Evolutionary conservation across 768 basidiomycete genomes (phyloP).

Genomic region (Hypholoma sublateritium): DNA sequence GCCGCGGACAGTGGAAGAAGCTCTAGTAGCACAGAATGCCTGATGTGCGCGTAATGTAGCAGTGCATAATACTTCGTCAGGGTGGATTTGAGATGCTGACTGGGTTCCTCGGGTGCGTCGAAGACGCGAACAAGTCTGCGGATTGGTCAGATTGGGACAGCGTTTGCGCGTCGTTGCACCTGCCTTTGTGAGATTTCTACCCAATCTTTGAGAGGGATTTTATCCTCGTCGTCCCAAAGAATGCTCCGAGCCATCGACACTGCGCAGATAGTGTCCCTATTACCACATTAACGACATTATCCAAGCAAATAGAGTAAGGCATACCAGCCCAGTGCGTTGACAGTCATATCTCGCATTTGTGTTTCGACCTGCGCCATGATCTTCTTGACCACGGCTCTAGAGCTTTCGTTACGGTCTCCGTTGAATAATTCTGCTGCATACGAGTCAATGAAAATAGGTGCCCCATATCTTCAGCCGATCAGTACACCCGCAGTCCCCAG

Average conservation of each 20-base stretch:
- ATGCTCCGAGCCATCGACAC: conserved; percentile 58
- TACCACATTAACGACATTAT: neutral
- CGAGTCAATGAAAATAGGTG: conserved; percentile 47
- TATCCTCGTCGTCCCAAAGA: conserved; percentile 49
- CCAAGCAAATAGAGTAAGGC: conserved; percentile 12
- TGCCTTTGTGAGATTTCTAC: conserved; percentile 59
- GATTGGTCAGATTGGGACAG: neutral
- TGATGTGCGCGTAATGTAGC: conserved; percentile 48
- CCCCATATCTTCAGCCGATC: conserved; percentile 45
- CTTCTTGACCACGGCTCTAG: conserved; percentile 53
- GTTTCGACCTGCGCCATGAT: conserved; percentile 52
- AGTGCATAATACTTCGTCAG: conserved; percentile 59
- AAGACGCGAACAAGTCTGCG: conserved; percentile 16
- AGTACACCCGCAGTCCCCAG: neutral
- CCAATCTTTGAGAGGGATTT: conserved; percentile 48
- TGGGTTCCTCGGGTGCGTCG: neutral
- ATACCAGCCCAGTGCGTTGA: conserved; percentile 71
- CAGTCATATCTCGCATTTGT: conserved; percentile 49
- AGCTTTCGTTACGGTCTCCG: conserved; percentile 32
- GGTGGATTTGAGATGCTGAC: conserved; percentile 33
- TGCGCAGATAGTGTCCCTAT: conserved; percentile 62
- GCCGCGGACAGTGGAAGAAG: conserved; percentile 16
- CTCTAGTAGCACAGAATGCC: conserved; percentile 45
- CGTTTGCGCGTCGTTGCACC: conserved; percentile 16
- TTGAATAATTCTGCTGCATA: conserved; percentile 46